Evolutionary conservation across 208 protist species (phyloP), one percentile per base, ranked within the genome.

Genomic region (Borovskyia barvae): DNA sequence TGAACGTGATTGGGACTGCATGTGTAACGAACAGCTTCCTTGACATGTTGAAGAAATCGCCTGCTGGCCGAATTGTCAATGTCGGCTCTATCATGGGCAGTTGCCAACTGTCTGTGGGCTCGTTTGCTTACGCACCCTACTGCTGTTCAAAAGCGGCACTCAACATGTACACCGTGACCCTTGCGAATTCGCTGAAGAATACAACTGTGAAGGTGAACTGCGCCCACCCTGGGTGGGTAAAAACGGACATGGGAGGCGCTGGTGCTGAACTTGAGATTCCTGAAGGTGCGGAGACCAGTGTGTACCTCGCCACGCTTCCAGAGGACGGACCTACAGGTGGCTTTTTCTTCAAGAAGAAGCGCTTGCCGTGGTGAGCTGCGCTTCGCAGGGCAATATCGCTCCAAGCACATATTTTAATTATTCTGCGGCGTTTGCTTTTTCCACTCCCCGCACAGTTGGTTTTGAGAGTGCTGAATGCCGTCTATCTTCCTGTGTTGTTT

Each of bases 131-230:
- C 12, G 60, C 52, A 12, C 54, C 78, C 1, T 92, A 89, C 68
- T 82, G 66, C 29, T 59, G 72, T 20, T 83, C 76, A 20, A 92
- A 89, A 69, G 68, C 85, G n/a, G 81, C 82, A 20, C 59, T 92
- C 30, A 92, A 92, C 66, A 86, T 89, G 79, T 87, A 92, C 74
- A 89, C 85, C n/a, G 72, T 77, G 50, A 81, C 79, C 52, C 68
- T 89, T 26, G 81, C 79, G 15, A 43, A 66, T 28, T 68, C 78
- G 28, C 66, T 89, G n/a, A 53, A 78, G 47, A 64, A 72, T 24
- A 82, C 73, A 2, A 71, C 66, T 1, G 65, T 88, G 17, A 89
- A 85, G 66, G 75, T 78, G 42, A 89, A 89, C 65, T 67, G 64
- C 12, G 85, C 62, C 5, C 76, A 93, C 55, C 82, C 85, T 0